A percentile compares a stretch with the other conserved stretches of the same genome.
Evolutionary conservation across 2,329 filamentous ascomycete genomes (phyloP).

Genomic region (Seiridium cupressi): DNA sequence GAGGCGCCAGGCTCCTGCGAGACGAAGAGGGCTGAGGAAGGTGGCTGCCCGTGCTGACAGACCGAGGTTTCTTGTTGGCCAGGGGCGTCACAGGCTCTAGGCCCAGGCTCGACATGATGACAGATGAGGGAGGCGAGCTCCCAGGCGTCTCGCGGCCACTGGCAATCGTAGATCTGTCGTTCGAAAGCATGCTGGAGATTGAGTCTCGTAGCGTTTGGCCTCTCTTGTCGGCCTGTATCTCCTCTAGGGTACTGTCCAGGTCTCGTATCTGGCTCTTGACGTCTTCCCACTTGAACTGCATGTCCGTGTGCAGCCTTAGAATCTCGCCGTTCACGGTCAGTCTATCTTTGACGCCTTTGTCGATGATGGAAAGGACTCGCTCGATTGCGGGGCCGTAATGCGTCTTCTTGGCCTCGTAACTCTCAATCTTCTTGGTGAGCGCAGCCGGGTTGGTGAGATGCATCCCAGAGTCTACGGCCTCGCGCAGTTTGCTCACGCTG

Average conservation of each 20-base stretch:
- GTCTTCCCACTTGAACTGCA: conserved; percentile 77
- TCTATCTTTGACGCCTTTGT: conserved; percentile 93
- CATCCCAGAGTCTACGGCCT: conserved; percentile 72
- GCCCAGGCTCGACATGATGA: conserved; percentile 57
- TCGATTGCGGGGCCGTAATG: conserved; percentile 95
- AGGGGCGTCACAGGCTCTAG: conserved; percentile 46
- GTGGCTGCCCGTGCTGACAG: conserved; percentile 44
- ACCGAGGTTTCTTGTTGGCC: conserved; percentile 40
- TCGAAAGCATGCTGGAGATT: conserved; percentile 86
- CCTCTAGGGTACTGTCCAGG: conserved; percentile 73
- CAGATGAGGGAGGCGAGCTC: conserved; percentile 62
- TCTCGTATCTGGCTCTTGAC: conserved; percentile 76
- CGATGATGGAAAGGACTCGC: conserved; percentile 86
- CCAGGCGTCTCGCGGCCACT: conserved; percentile 71
- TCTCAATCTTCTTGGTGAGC: conserved; percentile 82
- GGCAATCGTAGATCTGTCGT: conserved; percentile 69
- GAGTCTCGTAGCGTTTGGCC: conserved; percentile 85
- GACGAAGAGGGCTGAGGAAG: conserved; percentile 40
- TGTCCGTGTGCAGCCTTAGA: conserved; percentile 78
- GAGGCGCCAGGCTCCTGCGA: conserved; percentile 41
- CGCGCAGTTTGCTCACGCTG: conserved; percentile 77
- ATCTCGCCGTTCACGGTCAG: conserved; percentile 96
- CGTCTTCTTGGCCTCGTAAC: conserved; percentile 89
- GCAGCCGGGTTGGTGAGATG: conserved; percentile 69
- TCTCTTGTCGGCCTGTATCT: conserved; percentile 60